Base-by-base conservation (phyloP, 371 early-diverging fungal species). In the Coemansia sp. region DNA sequence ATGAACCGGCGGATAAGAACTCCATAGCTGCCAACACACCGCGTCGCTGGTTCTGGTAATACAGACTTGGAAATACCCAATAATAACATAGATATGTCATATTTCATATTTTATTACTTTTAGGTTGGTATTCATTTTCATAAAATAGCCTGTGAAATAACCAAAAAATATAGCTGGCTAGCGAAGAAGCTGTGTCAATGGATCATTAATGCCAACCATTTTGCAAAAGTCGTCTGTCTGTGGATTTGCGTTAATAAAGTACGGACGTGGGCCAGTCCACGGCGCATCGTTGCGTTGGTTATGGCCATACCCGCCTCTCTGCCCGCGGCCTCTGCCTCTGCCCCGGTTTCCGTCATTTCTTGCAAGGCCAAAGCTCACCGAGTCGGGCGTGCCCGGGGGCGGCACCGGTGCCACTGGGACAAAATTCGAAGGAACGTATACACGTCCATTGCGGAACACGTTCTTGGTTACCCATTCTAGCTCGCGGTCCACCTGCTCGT, bases 11-110 rank as follows among this genome's bases (percentile, higher is more conserved):
- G 17, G 44, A 49, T 41, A 63, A 63, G 60, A 36, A 40, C 23
- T 4, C 61, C 5, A 17, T 54, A 0, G 8, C 41, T 1, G 41
- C 67, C 7, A 32, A 58, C 9, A 21, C 66, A n/a, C 28, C 67
- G 39, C 76, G 76, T 21, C 76, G 76, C 65, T 76, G 76, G 76
- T 72, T 76, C 72, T 76, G 76, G 76, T 76, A 71, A 24, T 23
- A 32, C 32, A 32, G 32, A 8, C 32, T 44, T 44, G 44, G 44
- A 12, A 44, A 44, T 44, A 44, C 11, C n/a, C 2, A 41, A 15
- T 44, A 6, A 1, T 32, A 8, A 1, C 32, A 32, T 32, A 32
- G 32, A 32, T 32, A 32, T 32, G 32, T 32, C 32, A 32, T 32
- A 32, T 32, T 29, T 32, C 32, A 32, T 32, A 32, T 32, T 9